phyloP scores from a whole-genome alignment of 140 eudicot genomes.

The Ambrosia hybrid region DNA sequence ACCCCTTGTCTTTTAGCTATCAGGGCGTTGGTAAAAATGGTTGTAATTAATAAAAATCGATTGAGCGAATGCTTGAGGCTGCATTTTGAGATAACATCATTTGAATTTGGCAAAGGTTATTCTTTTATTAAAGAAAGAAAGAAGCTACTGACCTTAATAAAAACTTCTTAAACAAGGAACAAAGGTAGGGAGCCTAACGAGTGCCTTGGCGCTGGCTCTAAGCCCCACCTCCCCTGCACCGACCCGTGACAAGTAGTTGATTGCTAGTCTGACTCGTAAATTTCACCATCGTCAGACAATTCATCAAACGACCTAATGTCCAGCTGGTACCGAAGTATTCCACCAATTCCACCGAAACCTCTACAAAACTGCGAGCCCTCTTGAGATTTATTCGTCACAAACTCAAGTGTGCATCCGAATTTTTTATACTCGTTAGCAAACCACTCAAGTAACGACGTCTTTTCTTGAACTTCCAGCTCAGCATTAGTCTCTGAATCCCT shows the following conservation, averaged over 20 bases:
- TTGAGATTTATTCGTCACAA: slow-evolving; percentile 61
- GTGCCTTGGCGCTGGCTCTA: slow-evolving; percentile 39
- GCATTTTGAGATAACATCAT: no score
- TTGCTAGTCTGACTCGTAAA: slow-evolving; percentile 66
- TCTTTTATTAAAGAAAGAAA: no score
- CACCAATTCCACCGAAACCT: slow-evolving; percentile 71
- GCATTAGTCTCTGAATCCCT: slow-evolving; percentile 44
- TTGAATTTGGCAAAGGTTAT: no score
- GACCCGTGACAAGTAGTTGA: slow-evolving; percentile 31
- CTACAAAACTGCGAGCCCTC: slow-evolving; percentile 64
- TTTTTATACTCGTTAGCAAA: slow-evolving; percentile 56
- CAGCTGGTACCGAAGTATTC: slow-evolving; percentile 62
- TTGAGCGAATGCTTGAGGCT: no score
- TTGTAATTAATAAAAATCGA: no score
- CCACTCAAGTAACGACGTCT: slow-evolving; percentile 59
- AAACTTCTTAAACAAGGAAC: slow-evolving; percentile 17
- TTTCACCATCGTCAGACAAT: slow-evolving; percentile 52
- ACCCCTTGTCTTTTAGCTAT: no score
- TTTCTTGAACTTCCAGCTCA: slow-evolving; percentile 60
- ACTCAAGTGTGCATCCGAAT: slow-evolving; percentile 61
- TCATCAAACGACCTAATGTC: slow-evolving; percentile 61
- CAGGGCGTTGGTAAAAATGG: no score
- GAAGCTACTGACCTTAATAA: slow-evolving; percentile 29
- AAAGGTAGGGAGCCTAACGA: slow-evolving; percentile 11
- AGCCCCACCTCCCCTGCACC: slow-evolving; percentile 47